phyloP scores from a whole-genome alignment of 2,329 filamentous ascomycete genomes.

The Aaosphaeria pasadenensis region DNA sequence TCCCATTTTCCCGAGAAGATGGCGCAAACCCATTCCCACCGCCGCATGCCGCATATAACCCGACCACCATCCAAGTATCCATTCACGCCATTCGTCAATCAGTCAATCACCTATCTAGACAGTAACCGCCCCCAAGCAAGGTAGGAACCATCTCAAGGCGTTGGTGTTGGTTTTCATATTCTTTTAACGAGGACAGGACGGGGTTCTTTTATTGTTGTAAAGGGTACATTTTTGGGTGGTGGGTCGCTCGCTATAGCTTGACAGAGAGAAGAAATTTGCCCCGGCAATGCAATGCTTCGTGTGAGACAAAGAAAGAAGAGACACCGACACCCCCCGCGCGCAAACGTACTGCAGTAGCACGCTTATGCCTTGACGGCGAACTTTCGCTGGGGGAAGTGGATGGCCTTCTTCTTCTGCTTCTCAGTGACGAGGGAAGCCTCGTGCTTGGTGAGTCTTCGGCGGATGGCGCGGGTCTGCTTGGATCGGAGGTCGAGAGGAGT shows the following conservation, averaged over 20 bases:
- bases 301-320: constrained; percentile 35
- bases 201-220: constrained; percentile 29
- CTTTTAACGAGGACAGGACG: neutral
- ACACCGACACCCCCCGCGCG: constrained; percentile 25
- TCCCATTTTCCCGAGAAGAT: constrained; percentile 37
- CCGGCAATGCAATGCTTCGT: constrained; percentile 42
- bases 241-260: constrained; percentile 4
- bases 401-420: constrained; percentile 94
- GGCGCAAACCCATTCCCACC: constrained; percentile 29
- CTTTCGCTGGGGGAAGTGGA: constrained; percentile 98
- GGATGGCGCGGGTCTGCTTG: constrained; percentile 98
- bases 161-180: no score
- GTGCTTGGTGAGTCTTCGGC: constrained; percentile 88
- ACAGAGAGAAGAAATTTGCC: constrained; percentile 25
- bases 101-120: constrained; percentile 3
- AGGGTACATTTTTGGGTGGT: constrained; percentile 39
- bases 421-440: constrained; percentile 81
- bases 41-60: constrained; percentile 1
- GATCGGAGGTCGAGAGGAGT: constrained; percentile 94
- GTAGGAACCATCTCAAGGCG: no score
- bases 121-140: neutral
- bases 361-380: constrained; percentile 89
- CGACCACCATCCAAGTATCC: no score
- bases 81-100: constrained; percentile 22
- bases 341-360: constrained; percentile 5